Base-by-base conservation (phyloP, 768 basidiomycete species). In the Calocybe gangraenosa region DNA sequence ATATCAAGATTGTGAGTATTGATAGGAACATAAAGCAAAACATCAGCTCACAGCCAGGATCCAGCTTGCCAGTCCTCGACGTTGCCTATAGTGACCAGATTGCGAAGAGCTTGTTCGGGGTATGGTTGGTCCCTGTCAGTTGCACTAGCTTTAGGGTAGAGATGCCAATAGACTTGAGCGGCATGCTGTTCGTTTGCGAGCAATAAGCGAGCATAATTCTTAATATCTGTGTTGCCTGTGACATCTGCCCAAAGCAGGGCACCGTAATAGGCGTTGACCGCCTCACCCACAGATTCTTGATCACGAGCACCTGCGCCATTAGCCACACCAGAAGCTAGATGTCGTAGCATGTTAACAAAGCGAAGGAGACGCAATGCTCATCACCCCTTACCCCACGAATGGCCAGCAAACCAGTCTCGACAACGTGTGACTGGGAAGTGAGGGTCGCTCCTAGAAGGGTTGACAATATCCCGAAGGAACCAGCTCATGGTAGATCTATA, bases 31-130 rank as follows among this genome's bases (percentile, higher is more conserved):
- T 11, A 13, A 1, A n/a, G 31, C 22, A 10, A 54, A n/a, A n/a
- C n/a, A n/a, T n/a, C n/a, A n/a, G n/a, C 63, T 53, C 50, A 66
- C 64, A 64, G 55, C 65, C 65, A 67, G 17, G 65, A 63, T 3
- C 65, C 65, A 7, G 64, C 47, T 42, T 67, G 64, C 40, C 53
- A 67, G 49, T 67, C 64, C 57, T 55, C 50, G 8, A 67, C 65
- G 15, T 67, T 67, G n/a, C 65, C 63, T n/a, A 65, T 58, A 11
- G 64, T 67, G 18, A 61, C 58, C 21, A 67, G 54, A 34, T 55
- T 42, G 4, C 64, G 58, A 31, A 65, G 33, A 18, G 42, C 57
- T 33, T 55, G 54, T 43, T 65, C 64, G 2, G 65, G 65, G 45
- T 65, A 67, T 23, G 64, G 63, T n/a, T 65, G 59, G 41, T 67